Percentiles rank a stretch among this genome's conserved stretches.
These are phyloP conservation scores for Phytophthora vignae DNA, from an alignment of 352 stramenopile genomes.

Conservation along the genomic window DNA sequence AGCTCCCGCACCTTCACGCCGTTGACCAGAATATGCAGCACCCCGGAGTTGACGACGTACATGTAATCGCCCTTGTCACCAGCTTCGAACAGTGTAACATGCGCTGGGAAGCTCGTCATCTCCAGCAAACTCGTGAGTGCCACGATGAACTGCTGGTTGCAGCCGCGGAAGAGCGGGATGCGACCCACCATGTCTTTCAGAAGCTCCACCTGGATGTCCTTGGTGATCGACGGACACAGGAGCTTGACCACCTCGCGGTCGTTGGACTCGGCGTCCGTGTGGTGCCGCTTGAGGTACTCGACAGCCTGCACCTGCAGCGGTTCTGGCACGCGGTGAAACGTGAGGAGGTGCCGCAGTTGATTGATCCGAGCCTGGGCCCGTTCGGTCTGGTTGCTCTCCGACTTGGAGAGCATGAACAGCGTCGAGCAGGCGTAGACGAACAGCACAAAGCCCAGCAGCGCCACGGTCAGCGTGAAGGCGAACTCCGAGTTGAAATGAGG, in stretches of 20 bases:
- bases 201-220: constrained; percentile 79
- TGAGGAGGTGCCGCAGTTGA: constrained; percentile 71
- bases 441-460: constrained; percentile 61
- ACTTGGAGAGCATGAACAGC: constrained; percentile 78
- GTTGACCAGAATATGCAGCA: constrained; percentile 68
- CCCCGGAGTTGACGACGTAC: constrained; percentile 74
- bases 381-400: constrained; percentile 56
- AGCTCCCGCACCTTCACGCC: constrained; percentile 72
- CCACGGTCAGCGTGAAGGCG: constrained; percentile 54
- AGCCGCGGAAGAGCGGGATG: constrained; percentile 73
- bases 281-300: constrained; percentile 71
- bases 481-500: constrained; percentile 47
- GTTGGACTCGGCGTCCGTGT: constrained; percentile 75
- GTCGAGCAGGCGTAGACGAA: constrained; percentile 73
- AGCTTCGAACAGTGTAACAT: constrained; percentile 59
- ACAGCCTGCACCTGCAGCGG: constrained; percentile 56
- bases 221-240: constrained; percentile 76
- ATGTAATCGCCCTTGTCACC: constrained; percentile 76
- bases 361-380: constrained; percentile 63
- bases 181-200: constrained; percentile 62
- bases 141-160: constrained; percentile 67
- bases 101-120: constrained; percentile 61
- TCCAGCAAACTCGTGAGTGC: constrained; percentile 76
- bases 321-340: constrained; percentile 69
- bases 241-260: constrained; percentile 69